Conservation (phyloP, 202 grass and related monocot genomes). For the Alloteropsis angusta region DNA sequence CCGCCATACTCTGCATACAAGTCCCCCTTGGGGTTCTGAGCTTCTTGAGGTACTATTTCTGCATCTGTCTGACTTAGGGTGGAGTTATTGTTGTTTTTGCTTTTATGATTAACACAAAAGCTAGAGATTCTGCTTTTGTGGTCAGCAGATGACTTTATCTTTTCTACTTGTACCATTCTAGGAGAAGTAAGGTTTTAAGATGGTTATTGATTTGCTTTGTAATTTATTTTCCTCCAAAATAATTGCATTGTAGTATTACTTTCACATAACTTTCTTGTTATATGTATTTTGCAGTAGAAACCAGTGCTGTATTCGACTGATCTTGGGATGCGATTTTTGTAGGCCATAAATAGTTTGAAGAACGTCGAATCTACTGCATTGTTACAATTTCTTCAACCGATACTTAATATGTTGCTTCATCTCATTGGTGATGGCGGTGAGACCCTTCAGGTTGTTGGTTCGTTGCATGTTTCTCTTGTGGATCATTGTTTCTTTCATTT, state of each 20-base stretch:
- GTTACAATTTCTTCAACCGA: constrained; percentile 90
- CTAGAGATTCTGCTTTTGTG: constrained; percentile 12
- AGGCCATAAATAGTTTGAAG: constrained; percentile 99
- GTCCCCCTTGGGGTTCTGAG: constrained; percentile 98
- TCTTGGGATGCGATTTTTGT: constrained; percentile 15
- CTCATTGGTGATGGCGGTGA: constrained; percentile 99
- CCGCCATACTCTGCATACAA: constrained; percentile 89
- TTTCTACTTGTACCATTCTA: neutral
- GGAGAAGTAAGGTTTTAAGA: neutral
- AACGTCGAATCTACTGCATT: constrained; percentile 92
- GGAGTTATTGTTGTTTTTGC: constrained; percentile 10
- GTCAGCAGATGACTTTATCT: neutral
- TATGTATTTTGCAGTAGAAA: neutral
- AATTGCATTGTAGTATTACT: neutral
- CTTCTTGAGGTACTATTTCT: constrained; percentile 79
- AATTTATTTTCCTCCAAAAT: neutral
- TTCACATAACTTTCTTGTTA: neutral
- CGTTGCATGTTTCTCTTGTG: constrained; percentile 22
- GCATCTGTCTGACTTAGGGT: constrained; percentile 6
- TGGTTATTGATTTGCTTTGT: neutral
- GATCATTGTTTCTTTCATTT: constrained; percentile 18
- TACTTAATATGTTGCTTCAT: constrained; percentile 97
- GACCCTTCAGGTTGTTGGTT: constrained; percentile 86
- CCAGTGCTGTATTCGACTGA: neutral
- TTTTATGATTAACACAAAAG: constrained; percentile 4